A percentile compares a stretch with the other conserved stretches of the same genome.
Conservation (phyloP, 805 yeast genomes). For the Komagataella phaffii region DNA sequence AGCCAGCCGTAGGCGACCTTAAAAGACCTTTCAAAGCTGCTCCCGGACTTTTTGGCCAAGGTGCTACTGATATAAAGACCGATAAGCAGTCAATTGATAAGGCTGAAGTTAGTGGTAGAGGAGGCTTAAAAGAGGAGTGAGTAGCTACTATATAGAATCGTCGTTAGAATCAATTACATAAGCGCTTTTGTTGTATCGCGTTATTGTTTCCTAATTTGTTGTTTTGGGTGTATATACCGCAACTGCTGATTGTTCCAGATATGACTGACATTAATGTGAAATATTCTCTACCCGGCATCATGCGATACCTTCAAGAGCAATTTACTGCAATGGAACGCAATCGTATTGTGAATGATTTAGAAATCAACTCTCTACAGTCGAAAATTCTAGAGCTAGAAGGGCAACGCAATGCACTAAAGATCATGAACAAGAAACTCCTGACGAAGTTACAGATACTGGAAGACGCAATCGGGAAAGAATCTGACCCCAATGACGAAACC, state of each 20-base stretch:
- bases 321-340: constrained; percentile 30
- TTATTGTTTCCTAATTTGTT: too few species aligned
- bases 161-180: background rate
- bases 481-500: background rate
- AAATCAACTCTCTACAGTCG: constrained; percentile 36
- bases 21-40: constrained; percentile 95
- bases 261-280: constrained; percentile 4
- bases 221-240: background rate
- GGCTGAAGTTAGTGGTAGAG: constrained; percentile 76
- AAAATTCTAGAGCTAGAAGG: constrained; percentile 38
- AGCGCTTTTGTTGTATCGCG: background rate
- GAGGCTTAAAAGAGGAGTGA: constrained; percentile 83
- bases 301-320: constrained; percentile 45
- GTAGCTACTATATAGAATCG: background rate
- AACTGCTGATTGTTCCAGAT: background rate
- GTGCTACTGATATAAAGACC: constrained; percentile 43
- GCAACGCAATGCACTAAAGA: constrained; percentile 30
- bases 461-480: constrained; percentile 8
- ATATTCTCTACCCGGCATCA: constrained; percentile 42
- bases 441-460: constrained; percentile 25
- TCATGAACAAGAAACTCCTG: constrained; percentile 26
- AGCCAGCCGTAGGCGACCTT: constrained; percentile 76
- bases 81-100: constrained; percentile 79
- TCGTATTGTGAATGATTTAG: constrained; percentile 38
- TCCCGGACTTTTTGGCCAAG: constrained; percentile 51